Conservation (phyloP, 129 eudicot species). For the Lonicera japonica region DNA sequence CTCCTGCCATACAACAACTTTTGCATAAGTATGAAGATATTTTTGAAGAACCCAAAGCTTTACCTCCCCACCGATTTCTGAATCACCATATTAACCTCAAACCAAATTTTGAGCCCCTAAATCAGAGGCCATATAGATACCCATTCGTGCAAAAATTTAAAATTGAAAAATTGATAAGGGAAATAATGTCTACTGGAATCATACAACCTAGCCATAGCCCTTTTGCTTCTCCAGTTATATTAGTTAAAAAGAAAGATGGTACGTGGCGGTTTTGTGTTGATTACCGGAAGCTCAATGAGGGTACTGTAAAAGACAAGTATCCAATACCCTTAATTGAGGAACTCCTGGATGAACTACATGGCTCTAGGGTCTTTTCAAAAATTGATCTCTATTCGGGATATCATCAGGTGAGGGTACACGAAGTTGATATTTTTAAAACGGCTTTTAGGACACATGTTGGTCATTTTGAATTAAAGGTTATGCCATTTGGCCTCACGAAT, state of each 20-base stretch:
- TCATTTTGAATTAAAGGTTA: no score
- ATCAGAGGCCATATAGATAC: not conserved
- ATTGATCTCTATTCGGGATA: no score
- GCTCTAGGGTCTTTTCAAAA: no score
- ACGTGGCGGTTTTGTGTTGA: no score
- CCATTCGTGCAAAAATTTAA: not conserved
- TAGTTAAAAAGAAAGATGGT: no score
- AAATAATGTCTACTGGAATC: not conserved
- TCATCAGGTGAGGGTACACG: no score
- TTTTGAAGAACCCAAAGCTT: not conserved
- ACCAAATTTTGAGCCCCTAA: not conserved
- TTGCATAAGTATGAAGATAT: not conserved
- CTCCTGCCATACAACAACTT: not conserved
- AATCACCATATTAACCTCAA: not conserved
- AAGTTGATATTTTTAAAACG: no score
- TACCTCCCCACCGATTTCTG: not conserved
- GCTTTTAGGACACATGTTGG: no score
- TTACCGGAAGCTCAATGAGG: not conserved
- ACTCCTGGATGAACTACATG: not conserved
- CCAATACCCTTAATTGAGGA: conserved; percentile 11
- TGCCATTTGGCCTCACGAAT: conserved; percentile 13
- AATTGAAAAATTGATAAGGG: not conserved
- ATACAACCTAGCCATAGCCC: not conserved
- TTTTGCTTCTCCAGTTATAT: no score
- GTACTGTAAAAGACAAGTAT: not conserved